A percentile compares a stretch with the other conserved stretches of the same genome.
phyloP scores from a whole-genome alignment of 139 green algal genomes.

The Mychonastes homosphaera region DNA sequence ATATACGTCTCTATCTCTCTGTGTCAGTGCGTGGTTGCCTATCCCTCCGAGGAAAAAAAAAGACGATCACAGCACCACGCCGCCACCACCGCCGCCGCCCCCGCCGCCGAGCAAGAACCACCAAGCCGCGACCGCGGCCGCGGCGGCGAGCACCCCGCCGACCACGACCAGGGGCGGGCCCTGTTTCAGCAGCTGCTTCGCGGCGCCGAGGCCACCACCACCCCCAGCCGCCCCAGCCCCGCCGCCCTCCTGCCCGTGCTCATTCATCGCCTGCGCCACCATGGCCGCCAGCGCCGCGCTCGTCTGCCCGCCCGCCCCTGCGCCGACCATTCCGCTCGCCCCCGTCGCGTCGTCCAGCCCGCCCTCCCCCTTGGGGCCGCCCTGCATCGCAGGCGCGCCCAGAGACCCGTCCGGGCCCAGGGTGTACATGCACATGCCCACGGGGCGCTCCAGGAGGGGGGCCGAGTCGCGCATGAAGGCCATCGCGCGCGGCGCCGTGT shows the following conservation, averaged over 20 bases:
- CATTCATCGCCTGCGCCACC: background rate
- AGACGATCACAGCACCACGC: background rate
- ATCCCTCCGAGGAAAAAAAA: too few species aligned
- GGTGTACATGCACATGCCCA: slow-evolving; percentile 66
- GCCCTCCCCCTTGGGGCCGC: slow-evolving; percentile 57
- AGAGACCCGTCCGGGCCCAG: slow-evolving; percentile 52
- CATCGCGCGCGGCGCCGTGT: slow-evolving; percentile 23
- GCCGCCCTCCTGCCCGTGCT: too few species aligned
- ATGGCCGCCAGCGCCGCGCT: slow-evolving; percentile 46
- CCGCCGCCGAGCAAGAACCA: background rate
- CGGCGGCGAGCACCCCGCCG: background rate
- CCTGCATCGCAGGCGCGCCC: slow-evolving; percentile 31
- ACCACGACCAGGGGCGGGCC: background rate
- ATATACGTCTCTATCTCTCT: too few species aligned
- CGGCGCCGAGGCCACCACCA: too few species aligned
- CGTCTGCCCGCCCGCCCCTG: slow-evolving; percentile 70
- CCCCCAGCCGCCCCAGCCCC: too few species aligned
- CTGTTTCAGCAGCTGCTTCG: too few species aligned
- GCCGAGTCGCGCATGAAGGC: slow-evolving; percentile 43
- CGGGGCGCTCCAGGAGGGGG: slow-evolving; percentile 33
- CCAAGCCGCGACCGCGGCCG: too few species aligned
- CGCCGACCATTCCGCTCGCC: too few species aligned
- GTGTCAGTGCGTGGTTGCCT: too few species aligned
- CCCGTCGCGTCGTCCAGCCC: slow-evolving; percentile 72
- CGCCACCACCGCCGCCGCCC: too few species aligned